Base-by-base conservation (phyloP, 208 protist genomes). In the Acanthamoeba pearcei region DNA sequence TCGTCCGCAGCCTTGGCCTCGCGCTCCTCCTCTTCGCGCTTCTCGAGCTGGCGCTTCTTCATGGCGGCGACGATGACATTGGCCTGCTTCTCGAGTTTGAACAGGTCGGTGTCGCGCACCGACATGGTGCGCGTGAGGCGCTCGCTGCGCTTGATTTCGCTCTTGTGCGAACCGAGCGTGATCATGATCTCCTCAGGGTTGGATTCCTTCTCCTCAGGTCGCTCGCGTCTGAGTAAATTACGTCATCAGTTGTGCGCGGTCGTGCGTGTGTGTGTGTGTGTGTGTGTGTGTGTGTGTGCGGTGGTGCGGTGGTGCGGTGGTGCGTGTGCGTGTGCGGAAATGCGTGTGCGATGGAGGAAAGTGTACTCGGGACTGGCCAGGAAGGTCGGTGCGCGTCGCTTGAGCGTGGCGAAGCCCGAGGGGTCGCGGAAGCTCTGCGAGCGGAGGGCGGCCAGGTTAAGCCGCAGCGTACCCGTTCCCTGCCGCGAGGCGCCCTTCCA, bases 391-490 rank as follows among this genome's bases (percentile, higher is more conserved):
- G 70, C 70, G 29, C 70, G 70, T 29, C 70, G 70, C 70, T 49
- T 80, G 9, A 80, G 38, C 13, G 70, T 80, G 70, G 70, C 70
- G 38, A 80, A 80, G 32, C 70, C 70, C 9, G 70, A 80, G 8
- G 70, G 70, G 38, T 80, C 70, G 70, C 70, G 70, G 70, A 80
- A 80, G 70, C 70, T 80, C 70, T 80, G 70, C 1, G 70, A 80
- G 12, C 70, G 70, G 29, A 80, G 70, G 15, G 70, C 70, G 38
- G 70, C 70, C 29, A 80, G 32, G 13, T 80, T 80, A 32, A 80
- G 35, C 38, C 70, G 70, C 35, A 80, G 29, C 70, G 70, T 80
- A 8, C 32, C 32, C 17, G 70, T 80, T 27, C 70, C 70, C 19
- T 80, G 29, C 38, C 70, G 8, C 17, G 70, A 42, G 1, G 70